A percentile compares a stretch with the other conserved stretches of the same genome.
Evolutionary conservation across 78 protist genomes (phyloP).

Genomic region (Dictyostelium capitatum): DNA sequence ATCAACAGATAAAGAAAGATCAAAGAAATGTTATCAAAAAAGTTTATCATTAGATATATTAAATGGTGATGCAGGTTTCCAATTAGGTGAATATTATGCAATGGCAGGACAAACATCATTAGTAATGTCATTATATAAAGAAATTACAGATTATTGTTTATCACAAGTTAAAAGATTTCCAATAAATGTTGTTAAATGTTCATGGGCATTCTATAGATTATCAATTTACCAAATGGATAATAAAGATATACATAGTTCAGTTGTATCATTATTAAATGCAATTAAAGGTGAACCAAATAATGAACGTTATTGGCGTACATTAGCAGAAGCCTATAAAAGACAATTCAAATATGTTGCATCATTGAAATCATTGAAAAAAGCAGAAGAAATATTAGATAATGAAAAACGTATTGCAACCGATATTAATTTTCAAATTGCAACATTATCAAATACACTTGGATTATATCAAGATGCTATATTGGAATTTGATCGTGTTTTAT

Average conservation of each 20-base stretch:
- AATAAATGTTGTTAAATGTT: conserved; percentile 31
- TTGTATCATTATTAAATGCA: conserved; percentile 20
- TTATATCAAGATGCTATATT: conserved; percentile 37
- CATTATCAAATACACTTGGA: conserved; percentile 42
- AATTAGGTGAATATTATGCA: conserved; percentile 30
- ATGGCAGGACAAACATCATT: conserved; percentile 22
- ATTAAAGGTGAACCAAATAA: conserved; percentile 53
- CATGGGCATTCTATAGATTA: conserved; percentile 81
- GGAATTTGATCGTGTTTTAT: conserved; percentile 52
- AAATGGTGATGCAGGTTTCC: conserved; percentile 58
- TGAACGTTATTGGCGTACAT: conserved; percentile 55
- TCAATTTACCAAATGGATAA: conserved; percentile 77
- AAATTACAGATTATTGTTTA: conserved; percentile 40
- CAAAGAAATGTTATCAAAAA: conserved; percentile 79
- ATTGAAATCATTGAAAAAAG: conserved; percentile 54
- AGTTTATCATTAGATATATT: conserved; percentile 69
- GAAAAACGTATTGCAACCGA: conserved; percentile 3
- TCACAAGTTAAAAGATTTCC: conserved; percentile 24
- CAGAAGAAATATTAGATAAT: conserved; percentile 40
- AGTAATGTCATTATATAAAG: conserved; percentile 46
- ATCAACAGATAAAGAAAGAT: conserved; percentile 16
- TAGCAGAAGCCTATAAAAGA: conserved; percentile 74
- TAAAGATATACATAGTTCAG: conserved; percentile 25
- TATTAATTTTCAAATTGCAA: conserved; percentile 71
- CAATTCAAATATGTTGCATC: conserved; percentile 79